These are phyloP conservation scores for Saccharomycopsis capsularis DNA, from an alignment of 805 yeast species.

Conservation along the genomic window DNA sequence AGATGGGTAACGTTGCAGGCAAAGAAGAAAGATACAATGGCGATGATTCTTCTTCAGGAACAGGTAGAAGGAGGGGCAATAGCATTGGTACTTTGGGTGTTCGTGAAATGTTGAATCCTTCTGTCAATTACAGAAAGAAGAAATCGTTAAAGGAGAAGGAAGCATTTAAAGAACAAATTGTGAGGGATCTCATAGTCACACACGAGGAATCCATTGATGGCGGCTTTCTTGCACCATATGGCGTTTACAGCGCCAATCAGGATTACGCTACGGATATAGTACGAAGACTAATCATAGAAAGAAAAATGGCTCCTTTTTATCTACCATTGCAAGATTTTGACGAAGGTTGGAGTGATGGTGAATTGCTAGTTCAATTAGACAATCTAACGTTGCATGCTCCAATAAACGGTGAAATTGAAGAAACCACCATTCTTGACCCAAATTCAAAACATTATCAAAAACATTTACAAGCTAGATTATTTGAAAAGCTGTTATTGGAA, in stretches of 20 bases:
- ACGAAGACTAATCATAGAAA: constrained; percentile 55
- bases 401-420: constrained; percentile 32
- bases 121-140: constrained; percentile 27
- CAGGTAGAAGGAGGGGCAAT: constrained; percentile 19
- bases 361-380: constrained; percentile 46
- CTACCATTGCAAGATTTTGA: constrained; percentile 82
- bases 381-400: constrained; percentile 53
- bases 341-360: constrained; percentile 61
- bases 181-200: constrained; percentile 49
- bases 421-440: constrained; percentile 20
- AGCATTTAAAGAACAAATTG: constrained; percentile 45
- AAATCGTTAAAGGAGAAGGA: constrained; percentile 50
- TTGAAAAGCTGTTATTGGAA: constrained; percentile 34
- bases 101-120: constrained; percentile 26
- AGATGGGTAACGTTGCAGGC: constrained; percentile 44
- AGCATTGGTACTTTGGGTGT: constrained; percentile 23
- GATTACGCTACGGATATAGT: constrained; percentile 74
- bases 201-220: constrained; percentile 81
- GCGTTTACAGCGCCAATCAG: constrained; percentile 67
- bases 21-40: constrained; percentile 31
- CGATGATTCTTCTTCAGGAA: not conserved
- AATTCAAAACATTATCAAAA: constrained; percentile 26
- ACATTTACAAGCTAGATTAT: constrained; percentile 38
- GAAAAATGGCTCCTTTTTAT: constrained; percentile 83
- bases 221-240: constrained; percentile 87